These are phyloP conservation scores for Magnolia officinalis DNA, from an alignment of 164 flowering plant species.

Conservation along the genomic window DNA sequence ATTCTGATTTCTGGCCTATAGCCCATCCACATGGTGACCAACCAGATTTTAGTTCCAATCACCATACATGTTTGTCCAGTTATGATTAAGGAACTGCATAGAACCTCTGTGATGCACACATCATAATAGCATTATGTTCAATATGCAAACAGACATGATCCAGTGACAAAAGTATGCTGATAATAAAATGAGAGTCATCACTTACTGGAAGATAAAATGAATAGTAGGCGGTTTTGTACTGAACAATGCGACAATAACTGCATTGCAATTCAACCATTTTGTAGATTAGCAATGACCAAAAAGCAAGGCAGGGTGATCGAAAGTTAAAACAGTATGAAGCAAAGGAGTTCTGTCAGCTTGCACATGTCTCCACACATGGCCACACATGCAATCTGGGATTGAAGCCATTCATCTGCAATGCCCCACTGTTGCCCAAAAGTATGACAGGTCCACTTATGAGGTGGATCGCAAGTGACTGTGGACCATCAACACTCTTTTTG, in stretches of 20 bases:
- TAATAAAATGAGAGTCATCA: conserved; percentile 11
- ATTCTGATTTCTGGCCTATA: not conserved
- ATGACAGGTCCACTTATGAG: too few relatives aligned
- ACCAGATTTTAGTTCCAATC: not conserved
- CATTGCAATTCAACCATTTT: conserved; percentile 19
- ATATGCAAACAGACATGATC: not conserved
- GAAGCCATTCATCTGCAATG: too few relatives aligned
- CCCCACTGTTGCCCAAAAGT: too few relatives aligned
- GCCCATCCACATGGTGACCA: not conserved
- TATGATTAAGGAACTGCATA: not conserved
- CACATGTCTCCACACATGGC: not conserved
- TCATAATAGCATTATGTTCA: not conserved
- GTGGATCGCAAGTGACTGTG: too few relatives aligned
- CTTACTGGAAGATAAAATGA: conserved; percentile 97
- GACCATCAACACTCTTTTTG: too few relatives aligned
- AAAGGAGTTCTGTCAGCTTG: not conserved
- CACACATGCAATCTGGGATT: not conserved
- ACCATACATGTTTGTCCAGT: too few relatives aligned
- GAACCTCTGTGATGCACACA: not conserved
- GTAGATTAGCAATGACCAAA: conserved; percentile 11
- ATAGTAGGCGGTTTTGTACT: conserved; percentile 95
- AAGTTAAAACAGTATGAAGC: not conserved
- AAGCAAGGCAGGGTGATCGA: not conserved
- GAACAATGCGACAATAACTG: conserved; percentile 94
- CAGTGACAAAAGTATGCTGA: not conserved